Evolutionary conservation across 352 stramenopile species (phyloP).

Genomic region (Phytophthora fragariae): DNA sequence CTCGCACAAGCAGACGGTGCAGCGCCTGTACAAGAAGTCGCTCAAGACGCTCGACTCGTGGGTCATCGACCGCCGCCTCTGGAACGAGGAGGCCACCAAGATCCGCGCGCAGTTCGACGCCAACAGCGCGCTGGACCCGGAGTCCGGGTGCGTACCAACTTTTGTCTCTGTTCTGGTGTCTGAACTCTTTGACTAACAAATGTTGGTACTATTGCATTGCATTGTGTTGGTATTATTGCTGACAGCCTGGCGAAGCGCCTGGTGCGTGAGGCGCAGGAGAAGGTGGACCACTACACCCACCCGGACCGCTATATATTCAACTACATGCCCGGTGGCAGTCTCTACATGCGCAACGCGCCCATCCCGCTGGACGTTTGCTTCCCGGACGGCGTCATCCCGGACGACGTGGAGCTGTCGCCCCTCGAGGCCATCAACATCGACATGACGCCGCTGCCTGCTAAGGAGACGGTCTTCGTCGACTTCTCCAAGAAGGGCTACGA

Average conservation of each 20-base stretch:
- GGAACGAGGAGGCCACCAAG: slow-evolving; percentile 94
- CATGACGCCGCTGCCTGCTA: slow-evolving; percentile 83
- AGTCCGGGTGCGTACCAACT: slow-evolving; percentile 59
- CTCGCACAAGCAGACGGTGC: slow-evolving; percentile 90
- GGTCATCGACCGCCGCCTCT: slow-evolving; percentile 96
- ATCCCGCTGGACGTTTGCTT: slow-evolving; percentile 95
- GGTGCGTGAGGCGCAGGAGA: slow-evolving; percentile 92
- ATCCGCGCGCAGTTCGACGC: slow-evolving; percentile 94
- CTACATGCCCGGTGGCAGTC: slow-evolving; percentile 98
- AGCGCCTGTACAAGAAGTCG: slow-evolving; percentile 95
- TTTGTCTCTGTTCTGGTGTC: slow-evolving; percentile 39
- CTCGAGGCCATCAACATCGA: slow-evolving; percentile 90
- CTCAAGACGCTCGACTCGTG: slow-evolving; percentile 95
- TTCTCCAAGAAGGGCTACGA: slow-evolving; percentile 91
- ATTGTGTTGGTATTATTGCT: not conserved
- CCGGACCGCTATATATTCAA: slow-evolving; percentile 97
- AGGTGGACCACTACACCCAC: slow-evolving; percentile 95
- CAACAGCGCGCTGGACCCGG: slow-evolving; percentile 61
- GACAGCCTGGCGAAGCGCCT: slow-evolving; percentile 78
- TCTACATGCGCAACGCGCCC: slow-evolving; percentile 99
- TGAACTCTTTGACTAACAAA: not conserved
- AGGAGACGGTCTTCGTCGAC: slow-evolving; percentile 82
- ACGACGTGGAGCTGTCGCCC: slow-evolving; percentile 86
- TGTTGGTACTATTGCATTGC: no score
- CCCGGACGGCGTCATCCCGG: slow-evolving; percentile 85